Evolutionary conservation across 23 red algal species (phyloP).

Genomic region (Gracilaria gracilis): DNA sequence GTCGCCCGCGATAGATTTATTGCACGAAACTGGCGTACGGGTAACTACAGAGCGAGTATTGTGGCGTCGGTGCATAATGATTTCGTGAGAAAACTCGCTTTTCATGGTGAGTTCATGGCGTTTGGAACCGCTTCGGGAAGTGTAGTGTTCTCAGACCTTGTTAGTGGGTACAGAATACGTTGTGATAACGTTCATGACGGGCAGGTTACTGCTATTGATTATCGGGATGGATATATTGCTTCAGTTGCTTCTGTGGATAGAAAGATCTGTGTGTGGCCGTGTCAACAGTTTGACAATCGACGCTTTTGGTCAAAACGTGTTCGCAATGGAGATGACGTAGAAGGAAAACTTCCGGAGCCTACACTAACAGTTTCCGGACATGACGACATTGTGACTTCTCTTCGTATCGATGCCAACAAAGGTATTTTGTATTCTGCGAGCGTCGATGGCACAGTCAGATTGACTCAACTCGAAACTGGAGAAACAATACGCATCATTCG

Average conservation of each 20-base stretch:
- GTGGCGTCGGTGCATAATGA: slow-evolving; percentile 48
- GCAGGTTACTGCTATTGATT: slow-evolving; percentile 64
- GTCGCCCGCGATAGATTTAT: slow-evolving; percentile 20
- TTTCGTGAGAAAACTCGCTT: slow-evolving; percentile 53
- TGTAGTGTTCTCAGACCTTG: slow-evolving; percentile 48
- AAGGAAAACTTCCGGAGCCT: slow-evolving; percentile 7
- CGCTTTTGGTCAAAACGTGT: slow-evolving; percentile 35
- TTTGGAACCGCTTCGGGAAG: slow-evolving; percentile 54
- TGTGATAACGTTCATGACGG: slow-evolving; percentile 37
- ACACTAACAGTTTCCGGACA: slow-evolving; percentile 14
- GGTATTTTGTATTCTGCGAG: slow-evolving; percentile 50
- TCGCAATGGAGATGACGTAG: neutral
- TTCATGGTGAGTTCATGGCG: slow-evolving; percentile 61
- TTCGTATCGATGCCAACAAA: slow-evolving; percentile 15
- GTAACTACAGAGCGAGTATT: slow-evolving; percentile 32
- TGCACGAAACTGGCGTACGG: slow-evolving; percentile 62
- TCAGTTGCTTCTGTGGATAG: slow-evolving; percentile 40
- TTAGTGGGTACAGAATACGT: slow-evolving; percentile 7
- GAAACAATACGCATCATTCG: slow-evolving; percentile 21
- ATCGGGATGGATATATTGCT: slow-evolving; percentile 40
- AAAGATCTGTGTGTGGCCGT: slow-evolving; percentile 26
- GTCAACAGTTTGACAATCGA: slow-evolving; percentile 18
- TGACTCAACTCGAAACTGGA: slow-evolving; percentile 38
- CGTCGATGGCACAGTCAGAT: slow-evolving; percentile 53
- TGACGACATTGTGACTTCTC: slow-evolving; percentile 26